Evolutionary conservation across 257 asterid genomes (phyloP).

Genomic region (Solanum sejunctum): DNA sequence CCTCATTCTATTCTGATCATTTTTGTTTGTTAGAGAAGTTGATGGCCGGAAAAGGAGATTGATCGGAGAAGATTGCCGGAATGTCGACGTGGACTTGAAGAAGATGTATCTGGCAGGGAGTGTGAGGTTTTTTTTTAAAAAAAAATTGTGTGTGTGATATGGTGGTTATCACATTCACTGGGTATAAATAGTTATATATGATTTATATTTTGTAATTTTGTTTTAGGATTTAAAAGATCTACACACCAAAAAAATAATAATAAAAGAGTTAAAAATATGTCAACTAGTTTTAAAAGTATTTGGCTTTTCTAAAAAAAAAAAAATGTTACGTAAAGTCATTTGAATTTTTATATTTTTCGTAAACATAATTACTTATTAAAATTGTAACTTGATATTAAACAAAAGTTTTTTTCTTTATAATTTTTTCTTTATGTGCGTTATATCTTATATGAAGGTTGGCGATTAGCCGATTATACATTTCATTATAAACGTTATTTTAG

Average conservation of each 20-base stretch:
- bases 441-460: background rate
- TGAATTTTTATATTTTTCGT: too few species aligned
- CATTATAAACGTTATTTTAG: background rate
- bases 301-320: background rate
- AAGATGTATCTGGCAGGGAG: conserved; percentile 9
- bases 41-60: conserved; percentile 46
- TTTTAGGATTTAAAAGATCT: background rate
- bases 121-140: background rate
- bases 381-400: background rate
- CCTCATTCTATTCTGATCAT: conserved; percentile 35
- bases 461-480: background rate
- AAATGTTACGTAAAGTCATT: background rate
- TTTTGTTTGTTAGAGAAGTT: background rate
- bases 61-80: conserved; percentile 51
- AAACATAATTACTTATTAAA: background rate
- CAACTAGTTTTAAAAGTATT: background rate
- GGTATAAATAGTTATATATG: conserved; percentile 40
- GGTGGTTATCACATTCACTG: conserved; percentile 23
- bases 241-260: background rate
- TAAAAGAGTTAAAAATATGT: background rate
- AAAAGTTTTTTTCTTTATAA: background rate
- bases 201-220: conserved; percentile 7
- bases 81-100: conserved; percentile 12
- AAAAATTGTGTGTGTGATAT: conserved; percentile 10
- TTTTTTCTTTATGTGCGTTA: background rate